phyloP scores from a whole-genome alignment of 1,284 basidiomycete genomes.

The Gomphus bonarii region DNA sequence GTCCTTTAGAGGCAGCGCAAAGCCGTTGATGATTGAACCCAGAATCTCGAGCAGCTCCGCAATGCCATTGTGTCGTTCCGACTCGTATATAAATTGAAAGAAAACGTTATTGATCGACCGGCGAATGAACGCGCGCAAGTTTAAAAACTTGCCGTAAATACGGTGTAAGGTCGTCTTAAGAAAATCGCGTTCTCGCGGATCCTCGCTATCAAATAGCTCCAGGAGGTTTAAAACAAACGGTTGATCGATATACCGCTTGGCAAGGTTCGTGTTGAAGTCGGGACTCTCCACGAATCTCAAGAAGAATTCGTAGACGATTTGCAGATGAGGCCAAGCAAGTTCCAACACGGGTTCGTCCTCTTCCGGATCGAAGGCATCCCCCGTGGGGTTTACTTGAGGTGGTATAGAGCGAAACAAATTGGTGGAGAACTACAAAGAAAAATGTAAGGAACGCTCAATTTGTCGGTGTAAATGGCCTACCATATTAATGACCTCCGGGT shows the following conservation, averaged over 20 bases:
- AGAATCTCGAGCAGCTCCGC: conserved; percentile 97
- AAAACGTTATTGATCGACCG: conserved; percentile 99
- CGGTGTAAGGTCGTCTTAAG: conserved; percentile 98
- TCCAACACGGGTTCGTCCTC: conserved; percentile 99
- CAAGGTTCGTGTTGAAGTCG: conserved; percentile 97
- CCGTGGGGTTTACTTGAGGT: conserved; percentile 95
- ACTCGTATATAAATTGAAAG: conserved; percentile 98
- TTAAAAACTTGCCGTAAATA: conserved; percentile 99
- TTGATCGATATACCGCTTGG: conserved; percentile 97
- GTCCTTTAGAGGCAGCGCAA: conserved; percentile 95
- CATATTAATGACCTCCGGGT: conserved; percentile 99
- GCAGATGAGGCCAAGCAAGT: conserved; percentile 98
- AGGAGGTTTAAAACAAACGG: conserved; percentile 92
- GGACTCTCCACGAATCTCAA: conserved; percentile 96
- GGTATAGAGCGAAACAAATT: conserved; percentile 99
- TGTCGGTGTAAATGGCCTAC: conserved; percentile 34
- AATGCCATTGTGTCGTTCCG: conserved; percentile 98
- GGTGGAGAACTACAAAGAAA: conserved; percentile 66
- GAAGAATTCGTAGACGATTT: conserved; percentile 99
- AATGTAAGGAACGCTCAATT: conserved; percentile 8
- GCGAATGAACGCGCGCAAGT: conserved; percentile 96
- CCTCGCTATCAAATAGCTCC: conserved; percentile 98
- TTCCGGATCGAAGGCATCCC: conserved; percentile 98
- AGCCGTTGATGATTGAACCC: conserved; percentile 99
- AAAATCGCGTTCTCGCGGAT: conserved; percentile 98